phyloP scores from a whole-genome alignment of 1,139 yeast species.

The Kluyveromyces sp. region DNA sequence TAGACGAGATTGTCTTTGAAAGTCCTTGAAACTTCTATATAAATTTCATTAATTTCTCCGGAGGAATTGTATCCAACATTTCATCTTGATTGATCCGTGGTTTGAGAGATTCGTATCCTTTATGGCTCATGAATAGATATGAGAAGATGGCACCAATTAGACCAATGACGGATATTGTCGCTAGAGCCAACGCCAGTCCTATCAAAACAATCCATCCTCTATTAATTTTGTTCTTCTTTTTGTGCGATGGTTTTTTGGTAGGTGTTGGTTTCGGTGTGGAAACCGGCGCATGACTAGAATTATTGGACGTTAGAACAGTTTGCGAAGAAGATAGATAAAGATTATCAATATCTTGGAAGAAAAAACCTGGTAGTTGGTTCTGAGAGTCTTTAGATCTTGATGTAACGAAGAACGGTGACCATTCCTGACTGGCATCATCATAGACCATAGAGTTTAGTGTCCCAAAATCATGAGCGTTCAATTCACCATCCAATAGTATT shows the following conservation, averaged over 20 bases:
- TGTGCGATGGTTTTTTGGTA: neutral
- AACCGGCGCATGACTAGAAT: slow-evolving; percentile 12
- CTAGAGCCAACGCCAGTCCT: slow-evolving; percentile 81
- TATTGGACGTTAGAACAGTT: slow-evolving; percentile 15
- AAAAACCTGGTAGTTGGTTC: slow-evolving; percentile 9
- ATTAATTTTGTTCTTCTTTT: slow-evolving; percentile 25
- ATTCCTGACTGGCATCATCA: slow-evolving; percentile 45
- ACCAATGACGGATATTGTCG: slow-evolving; percentile 64
- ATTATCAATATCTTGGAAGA: slow-evolving; percentile 33
- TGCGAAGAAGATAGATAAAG: slow-evolving; percentile 29
- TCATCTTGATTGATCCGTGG: slow-evolving; percentile 52
- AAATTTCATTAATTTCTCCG: slow-evolving; percentile 44
- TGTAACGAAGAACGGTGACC: slow-evolving; percentile 62
- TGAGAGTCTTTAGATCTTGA: slow-evolving; percentile 13
- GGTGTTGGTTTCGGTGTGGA: slow-evolving; percentile 17
- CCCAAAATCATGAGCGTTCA: slow-evolving; percentile 48
- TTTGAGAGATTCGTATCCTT: slow-evolving; percentile 19
- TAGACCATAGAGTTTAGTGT: slow-evolving; percentile 58
- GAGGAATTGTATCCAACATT: slow-evolving; percentile 56
- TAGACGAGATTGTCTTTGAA: too few relatives aligned
- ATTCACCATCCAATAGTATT: slow-evolving; percentile 56
- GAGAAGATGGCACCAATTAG: slow-evolving; percentile 48
- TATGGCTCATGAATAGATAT: slow-evolving; percentile 35
- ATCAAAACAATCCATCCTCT: slow-evolving; percentile 82
- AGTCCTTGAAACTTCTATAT: slow-evolving; percentile 13